Conservation (phyloP, 768 basidiomycete species). For the Suillus brevipes region DNA sequence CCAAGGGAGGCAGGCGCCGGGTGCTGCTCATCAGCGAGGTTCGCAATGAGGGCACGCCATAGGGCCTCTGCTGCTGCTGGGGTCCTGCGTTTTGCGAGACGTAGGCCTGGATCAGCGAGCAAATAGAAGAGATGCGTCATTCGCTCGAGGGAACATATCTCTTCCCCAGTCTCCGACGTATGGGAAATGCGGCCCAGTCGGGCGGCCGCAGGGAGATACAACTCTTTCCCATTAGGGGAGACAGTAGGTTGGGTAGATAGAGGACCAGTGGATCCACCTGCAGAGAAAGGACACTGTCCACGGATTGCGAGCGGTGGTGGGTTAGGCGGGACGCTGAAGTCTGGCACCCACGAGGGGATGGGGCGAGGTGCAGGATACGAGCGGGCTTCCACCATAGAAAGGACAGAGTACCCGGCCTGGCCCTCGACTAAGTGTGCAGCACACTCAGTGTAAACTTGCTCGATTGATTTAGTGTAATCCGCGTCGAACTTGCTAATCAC, state of each 20-base stretch:
- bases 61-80: not conserved
- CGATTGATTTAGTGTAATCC: not conserved
- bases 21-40: not conserved
- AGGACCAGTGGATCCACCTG: not conserved
- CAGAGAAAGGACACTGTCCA: not conserved
- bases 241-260: not conserved
- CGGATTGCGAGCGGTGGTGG: not conserved
- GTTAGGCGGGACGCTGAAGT: not conserved
- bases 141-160: not conserved
- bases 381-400: not conserved
- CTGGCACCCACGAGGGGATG: conserved; percentile 11
- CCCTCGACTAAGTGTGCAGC: not conserved
- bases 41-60: not conserved
- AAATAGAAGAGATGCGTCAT: not conserved
- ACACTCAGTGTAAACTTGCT: not conserved
- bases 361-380: not conserved
- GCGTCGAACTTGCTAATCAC: not conserved
- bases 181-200: not conserved
- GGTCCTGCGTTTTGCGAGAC: not conserved
- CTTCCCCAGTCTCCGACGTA: not conserved
- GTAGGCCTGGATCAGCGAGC: not conserved
- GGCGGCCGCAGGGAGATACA: not conserved
- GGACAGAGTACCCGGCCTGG: not conserved
- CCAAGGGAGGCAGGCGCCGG: not conserved
- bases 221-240: not conserved